phyloP scores from a whole-genome alignment of 495 filamentous ascomycete species.

The Tuber umbilicatum region DNA sequence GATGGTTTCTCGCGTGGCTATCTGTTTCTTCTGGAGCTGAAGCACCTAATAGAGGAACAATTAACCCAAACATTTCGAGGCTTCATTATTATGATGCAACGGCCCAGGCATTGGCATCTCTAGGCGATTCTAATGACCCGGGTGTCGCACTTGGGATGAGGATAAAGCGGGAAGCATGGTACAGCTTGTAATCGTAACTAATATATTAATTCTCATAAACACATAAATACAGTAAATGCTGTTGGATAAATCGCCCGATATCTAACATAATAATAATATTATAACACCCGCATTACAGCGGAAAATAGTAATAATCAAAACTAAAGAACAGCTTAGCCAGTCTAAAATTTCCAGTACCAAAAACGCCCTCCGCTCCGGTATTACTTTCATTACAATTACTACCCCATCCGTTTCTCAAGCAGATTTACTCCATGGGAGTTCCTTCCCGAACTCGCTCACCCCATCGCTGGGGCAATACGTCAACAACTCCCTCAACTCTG shows the following conservation, averaged over 20 bases:
- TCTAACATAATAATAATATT: not conserved
- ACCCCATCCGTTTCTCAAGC: not conserved
- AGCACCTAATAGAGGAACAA: not conserved
- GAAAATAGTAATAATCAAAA: not conserved
- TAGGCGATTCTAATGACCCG: not conserved
- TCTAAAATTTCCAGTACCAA: slow-evolving; percentile 1
- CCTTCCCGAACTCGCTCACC: not conserved
- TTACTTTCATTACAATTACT: not conserved
- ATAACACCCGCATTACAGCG: not conserved
- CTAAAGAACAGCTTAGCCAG: not conserved
- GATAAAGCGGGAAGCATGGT: not conserved
- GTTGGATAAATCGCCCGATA: not conserved
- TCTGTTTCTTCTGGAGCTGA: not conserved
- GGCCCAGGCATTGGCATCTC: not conserved
- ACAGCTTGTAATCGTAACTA: not conserved
- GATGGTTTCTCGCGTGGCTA: not conserved
- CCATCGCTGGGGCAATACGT: slow-evolving; percentile 17
- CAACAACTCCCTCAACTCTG: slow-evolving; percentile 28
- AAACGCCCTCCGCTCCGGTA: not conserved
- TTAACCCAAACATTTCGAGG: not conserved
- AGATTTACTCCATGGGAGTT: not conserved
- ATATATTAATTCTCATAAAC: not conserved
- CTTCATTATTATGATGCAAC: not conserved
- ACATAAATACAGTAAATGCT: not conserved
- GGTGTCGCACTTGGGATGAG: not conserved